These are phyloP conservation scores for Butyriboletus appendiculatus DNA, from an alignment of 1,284 basidiomycete genomes.

Conservation along the genomic window DNA sequence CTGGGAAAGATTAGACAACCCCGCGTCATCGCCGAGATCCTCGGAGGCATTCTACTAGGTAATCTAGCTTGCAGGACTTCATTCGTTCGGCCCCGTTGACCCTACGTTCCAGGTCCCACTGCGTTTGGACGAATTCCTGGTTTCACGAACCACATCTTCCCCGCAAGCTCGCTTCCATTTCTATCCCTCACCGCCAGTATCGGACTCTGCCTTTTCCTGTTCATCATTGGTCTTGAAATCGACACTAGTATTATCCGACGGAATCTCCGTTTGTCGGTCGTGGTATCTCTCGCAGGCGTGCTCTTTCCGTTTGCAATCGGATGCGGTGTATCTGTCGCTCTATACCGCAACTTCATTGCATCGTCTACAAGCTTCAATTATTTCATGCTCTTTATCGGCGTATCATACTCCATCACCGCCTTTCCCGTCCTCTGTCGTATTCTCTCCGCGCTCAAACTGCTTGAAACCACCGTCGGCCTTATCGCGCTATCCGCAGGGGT, in stretches of 20 bases:
- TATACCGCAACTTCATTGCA: slow-evolving; percentile 84
- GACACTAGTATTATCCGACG: slow-evolving; percentile 68
- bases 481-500: slow-evolving; percentile 94
- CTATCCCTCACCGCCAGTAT: slow-evolving; percentile 92
- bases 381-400: slow-evolving; percentile 94
- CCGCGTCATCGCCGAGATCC: slow-evolving; percentile 83
- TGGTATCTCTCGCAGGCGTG: slow-evolving; percentile 67
- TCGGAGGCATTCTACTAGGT: slow-evolving; percentile 90
- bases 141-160: slow-evolving; percentile 86
- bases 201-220: slow-evolving; percentile 90
- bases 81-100: not conserved
- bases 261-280: slow-evolving; percentile 46
- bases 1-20: slow-evolving; percentile 82
- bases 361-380: slow-evolving; percentile 67
- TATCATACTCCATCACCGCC: slow-evolving; percentile 91
- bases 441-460: slow-evolving; percentile 76
- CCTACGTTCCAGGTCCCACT: slow-evolving; percentile 57
- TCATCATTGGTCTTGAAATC: slow-evolving; percentile 91
- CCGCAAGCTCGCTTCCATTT: slow-evolving; percentile 67
- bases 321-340: slow-evolving; percentile 74
- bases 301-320: slow-evolving; percentile 85
- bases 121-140: slow-evolving; percentile 75
- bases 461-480: slow-evolving; percentile 93
- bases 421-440: slow-evolving; percentile 95
- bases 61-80: slow-evolving; percentile 1